These are phyloP conservation scores for Taphrina confusa DNA, from an alignment of 1,139 yeast species.

Conservation along the genomic window DNA sequence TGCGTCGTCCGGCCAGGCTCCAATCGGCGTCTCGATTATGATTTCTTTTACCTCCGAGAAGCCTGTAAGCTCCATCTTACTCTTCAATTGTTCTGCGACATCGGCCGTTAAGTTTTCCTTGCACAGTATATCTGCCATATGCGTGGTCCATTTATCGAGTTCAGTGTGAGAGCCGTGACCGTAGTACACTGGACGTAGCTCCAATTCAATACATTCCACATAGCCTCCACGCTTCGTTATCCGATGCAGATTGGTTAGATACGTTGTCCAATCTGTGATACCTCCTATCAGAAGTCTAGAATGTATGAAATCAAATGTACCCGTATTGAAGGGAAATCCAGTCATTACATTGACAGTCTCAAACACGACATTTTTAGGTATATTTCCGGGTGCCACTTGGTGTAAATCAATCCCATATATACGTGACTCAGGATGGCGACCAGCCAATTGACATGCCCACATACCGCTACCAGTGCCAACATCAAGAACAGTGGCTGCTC, in stretches of 20 bases:
- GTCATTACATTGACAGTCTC: slow-evolving; percentile 38
- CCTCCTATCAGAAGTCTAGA: slow-evolving; percentile 36
- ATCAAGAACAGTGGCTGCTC: slow-evolving; percentile 34
- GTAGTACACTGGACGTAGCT: slow-evolving; percentile 6
- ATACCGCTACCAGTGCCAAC: slow-evolving; percentile 39
- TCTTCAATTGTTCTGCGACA: slow-evolving; percentile 4
- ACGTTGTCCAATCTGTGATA: slow-evolving; percentile 37
- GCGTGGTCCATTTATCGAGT: slow-evolving; percentile 1
- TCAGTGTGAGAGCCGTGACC: neutral
- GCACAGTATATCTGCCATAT: neutral
- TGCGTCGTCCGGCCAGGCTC: slow-evolving; percentile 34
- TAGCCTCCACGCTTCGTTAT: slow-evolving; percentile 36
- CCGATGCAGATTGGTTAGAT: slow-evolving; percentile 36
- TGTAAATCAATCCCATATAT: slow-evolving; percentile 38
- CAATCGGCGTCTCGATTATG: slow-evolving; percentile 33
- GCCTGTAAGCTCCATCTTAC: slow-evolving; percentile 27
- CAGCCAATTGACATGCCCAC: slow-evolving; percentile 39
- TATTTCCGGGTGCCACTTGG: slow-evolving; percentile 25
- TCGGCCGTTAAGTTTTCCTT: neutral
- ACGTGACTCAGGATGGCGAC: slow-evolving; percentile 34
- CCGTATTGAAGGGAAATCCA: slow-evolving; percentile 35
- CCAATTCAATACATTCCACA: slow-evolving; percentile 37
- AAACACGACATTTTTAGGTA: slow-evolving; percentile 35
- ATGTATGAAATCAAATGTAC: slow-evolving; percentile 37
- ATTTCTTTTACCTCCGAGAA: slow-evolving; percentile 25